Conservation (phyloP, 768 basidiomycete species). For the Auricularia heimuer region DNA sequence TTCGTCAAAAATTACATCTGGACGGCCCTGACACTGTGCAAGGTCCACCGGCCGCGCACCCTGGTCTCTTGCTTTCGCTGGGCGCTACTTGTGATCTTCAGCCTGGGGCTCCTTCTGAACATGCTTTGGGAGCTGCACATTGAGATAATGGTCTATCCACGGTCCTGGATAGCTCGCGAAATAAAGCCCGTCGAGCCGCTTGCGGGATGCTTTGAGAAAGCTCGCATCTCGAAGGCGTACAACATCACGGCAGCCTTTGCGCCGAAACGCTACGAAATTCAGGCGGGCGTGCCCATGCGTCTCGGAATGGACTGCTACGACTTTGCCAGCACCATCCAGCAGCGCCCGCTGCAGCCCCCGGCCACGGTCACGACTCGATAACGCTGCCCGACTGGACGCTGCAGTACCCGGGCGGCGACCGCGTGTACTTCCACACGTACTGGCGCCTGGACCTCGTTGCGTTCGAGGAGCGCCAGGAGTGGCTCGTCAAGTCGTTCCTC, state of each 20-base stretch:
- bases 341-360: conserved; percentile 6
- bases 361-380: background rate
- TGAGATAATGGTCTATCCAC: conserved; percentile 70
- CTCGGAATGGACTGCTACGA: conserved; percentile 87
- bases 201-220: conserved; percentile 62
- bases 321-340: conserved; percentile 75
- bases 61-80: background rate
- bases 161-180: conserved; percentile 64
- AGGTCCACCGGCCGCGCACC: background rate
- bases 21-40: background rate
- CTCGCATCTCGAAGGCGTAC: conserved; percentile 52
- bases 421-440: conserved; percentile 79
- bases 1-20: background rate
- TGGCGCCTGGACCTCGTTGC: conserved; percentile 85
- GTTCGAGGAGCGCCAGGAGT: conserved; percentile 75
- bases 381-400: background rate
- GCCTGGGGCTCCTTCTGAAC: conserved; percentile 48
- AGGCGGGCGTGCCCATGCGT: conserved; percentile 69
- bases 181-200: conserved; percentile 57
- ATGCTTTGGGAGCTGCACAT: conserved; percentile 59
- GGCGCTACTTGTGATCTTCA: conserved; percentile 23
- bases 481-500: conserved; percentile 88
- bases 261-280: conserved; percentile 56
- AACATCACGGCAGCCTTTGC: conserved; percentile 57
- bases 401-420: conserved; percentile 24